Evolutionary conservation across 768 basidiomycete genomes (phyloP).

Genomic region (Omphalotus guepiniiformis): DNA sequence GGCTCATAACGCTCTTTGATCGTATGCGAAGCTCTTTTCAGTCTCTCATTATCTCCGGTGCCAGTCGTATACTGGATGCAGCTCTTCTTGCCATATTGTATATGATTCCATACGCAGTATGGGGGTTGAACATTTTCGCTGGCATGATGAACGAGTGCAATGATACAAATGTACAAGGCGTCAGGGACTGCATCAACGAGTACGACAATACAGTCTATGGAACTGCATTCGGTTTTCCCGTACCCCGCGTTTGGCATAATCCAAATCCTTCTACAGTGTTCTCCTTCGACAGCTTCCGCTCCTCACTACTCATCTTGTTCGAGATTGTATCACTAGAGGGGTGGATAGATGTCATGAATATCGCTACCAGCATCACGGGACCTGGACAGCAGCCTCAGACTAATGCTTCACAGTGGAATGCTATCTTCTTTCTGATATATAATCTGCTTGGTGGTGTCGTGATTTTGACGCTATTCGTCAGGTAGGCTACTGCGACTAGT

Average conservation of each 20-base stretch:
- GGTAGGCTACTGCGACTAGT: constrained; percentile 41
- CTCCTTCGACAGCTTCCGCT: constrained; percentile 83
- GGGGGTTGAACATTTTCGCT: constrained; percentile 91
- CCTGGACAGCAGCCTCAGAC: constrained; percentile 61
- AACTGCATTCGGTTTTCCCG: constrained; percentile 59
- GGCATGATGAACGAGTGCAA: constrained; percentile 85
- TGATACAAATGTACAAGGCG: constrained; percentile 52
- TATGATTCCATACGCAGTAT: constrained; percentile 89
- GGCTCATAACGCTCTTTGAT: constrained; percentile 85
- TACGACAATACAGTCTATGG: constrained; percentile 62
- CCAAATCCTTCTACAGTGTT: constrained; percentile 81
- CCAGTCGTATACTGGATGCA: constrained; percentile 81
- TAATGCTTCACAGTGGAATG: constrained; percentile 76
- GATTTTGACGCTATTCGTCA: constrained; percentile 86
- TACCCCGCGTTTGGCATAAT: constrained; percentile 87
- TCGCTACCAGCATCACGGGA: constrained; percentile 76
- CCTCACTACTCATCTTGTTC: constrained; percentile 86
- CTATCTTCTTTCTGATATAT: constrained; percentile 88
- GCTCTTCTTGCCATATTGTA: constrained; percentile 86
- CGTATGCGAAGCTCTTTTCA: constrained; percentile 86
- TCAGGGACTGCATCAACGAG: constrained; percentile 69
- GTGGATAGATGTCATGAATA: constrained; percentile 91
- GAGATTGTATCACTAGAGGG: constrained; percentile 96
- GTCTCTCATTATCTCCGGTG: constrained; percentile 82
- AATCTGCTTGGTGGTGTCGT: constrained; percentile 89